phyloP scores from a whole-genome alignment of 2,329 filamentous ascomycete species.

The Xylariales sp. region DNA sequence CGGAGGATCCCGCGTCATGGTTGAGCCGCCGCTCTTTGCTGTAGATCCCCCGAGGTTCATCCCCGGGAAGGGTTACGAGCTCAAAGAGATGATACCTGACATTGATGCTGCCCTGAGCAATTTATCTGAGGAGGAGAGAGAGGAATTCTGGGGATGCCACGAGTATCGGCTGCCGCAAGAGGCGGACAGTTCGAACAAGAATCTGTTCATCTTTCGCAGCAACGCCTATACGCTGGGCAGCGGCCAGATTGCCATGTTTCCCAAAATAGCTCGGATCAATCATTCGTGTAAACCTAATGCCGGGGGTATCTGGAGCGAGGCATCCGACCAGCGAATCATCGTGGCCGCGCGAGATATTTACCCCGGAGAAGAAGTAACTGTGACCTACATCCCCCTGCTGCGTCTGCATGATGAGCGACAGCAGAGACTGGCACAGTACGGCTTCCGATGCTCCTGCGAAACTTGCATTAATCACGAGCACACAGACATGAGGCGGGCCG shows the following conservation, averaged over 20 bases:
- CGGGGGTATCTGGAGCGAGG: slow-evolving; percentile 21
- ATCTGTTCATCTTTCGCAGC: slow-evolving; percentile 28
- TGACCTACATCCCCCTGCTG: slow-evolving; percentile 30
- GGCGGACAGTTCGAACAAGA: slow-evolving; percentile 11
- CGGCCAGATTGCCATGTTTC: slow-evolving; percentile 26
- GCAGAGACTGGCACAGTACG: slow-evolving; percentile 25
- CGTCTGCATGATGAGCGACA: slow-evolving; percentile 21
- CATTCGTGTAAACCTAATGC: slow-evolving; percentile 32
- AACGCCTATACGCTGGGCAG: slow-evolving; percentile 29
- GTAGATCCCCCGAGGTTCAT: slow-evolving; percentile 20
- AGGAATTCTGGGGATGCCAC: slow-evolving; percentile 21
- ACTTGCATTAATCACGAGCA: slow-evolving; percentile 6
- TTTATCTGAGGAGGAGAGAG: slow-evolving; percentile 19
- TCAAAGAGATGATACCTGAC: slow-evolving; percentile 24
- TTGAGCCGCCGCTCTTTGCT: slow-evolving; percentile 29
- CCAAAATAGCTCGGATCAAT: slow-evolving; percentile 28
- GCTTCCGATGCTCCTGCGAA: slow-evolving; percentile 11
- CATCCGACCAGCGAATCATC: neutral
- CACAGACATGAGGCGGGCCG: slow-evolving; percentile 5
- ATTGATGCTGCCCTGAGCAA: slow-evolving; percentile 14
- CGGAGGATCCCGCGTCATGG: slow-evolving; percentile 32
- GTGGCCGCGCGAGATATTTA: slow-evolving; percentile 23
- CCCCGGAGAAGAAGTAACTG: slow-evolving; percentile 29
- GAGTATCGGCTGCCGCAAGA: slow-evolving; percentile 14
- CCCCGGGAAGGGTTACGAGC: slow-evolving; percentile 22